phyloP scores from a whole-genome alignment of 257 asterid species.

The Galeopsis tetrahit region DNA sequence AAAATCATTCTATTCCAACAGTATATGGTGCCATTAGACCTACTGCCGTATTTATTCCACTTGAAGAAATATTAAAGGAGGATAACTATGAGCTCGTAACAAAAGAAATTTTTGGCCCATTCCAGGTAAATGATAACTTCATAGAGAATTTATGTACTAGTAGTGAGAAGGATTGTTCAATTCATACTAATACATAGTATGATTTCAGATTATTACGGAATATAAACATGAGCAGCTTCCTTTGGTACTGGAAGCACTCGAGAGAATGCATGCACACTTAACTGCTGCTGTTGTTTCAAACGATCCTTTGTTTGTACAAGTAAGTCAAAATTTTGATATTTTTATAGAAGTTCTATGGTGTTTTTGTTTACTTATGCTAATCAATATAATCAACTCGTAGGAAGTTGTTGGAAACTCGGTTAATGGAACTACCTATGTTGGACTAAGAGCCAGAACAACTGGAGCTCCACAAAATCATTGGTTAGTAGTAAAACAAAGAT shows the following conservation, averaged over 20 bases:
- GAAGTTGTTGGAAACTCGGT: constrained; percentile 87
- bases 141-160: not conserved
- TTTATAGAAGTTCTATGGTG: not conserved
- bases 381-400: constrained; percentile 42
- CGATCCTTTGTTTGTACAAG: constrained; percentile 78
- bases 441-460: constrained; percentile 89
- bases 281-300: constrained; percentile 97
- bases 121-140: constrained; percentile 62
- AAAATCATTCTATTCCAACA: constrained; percentile 81
- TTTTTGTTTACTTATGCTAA: not conserved
- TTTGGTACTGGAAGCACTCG: constrained; percentile 69
- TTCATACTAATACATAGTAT: not conserved
- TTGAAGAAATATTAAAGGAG: constrained; percentile 77
- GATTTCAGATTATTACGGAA: constrained; percentile 71
- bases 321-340: constrained; percentile 34
- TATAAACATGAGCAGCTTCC: constrained; percentile 73
- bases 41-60: constrained; percentile 91
- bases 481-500: constrained; percentile 34
- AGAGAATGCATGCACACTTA: constrained; percentile 92
- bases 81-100: constrained; percentile 76
- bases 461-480: constrained; percentile 99
- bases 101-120: constrained; percentile 88
- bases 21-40: constrained; percentile 95
- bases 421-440: constrained; percentile 93
- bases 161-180: not conserved